Percentiles rank a stretch among this genome's conserved stretches.
Evolutionary conservation across 2,329 filamentous ascomycete species (phyloP).

Genomic region (Emmonsia crescens): DNA sequence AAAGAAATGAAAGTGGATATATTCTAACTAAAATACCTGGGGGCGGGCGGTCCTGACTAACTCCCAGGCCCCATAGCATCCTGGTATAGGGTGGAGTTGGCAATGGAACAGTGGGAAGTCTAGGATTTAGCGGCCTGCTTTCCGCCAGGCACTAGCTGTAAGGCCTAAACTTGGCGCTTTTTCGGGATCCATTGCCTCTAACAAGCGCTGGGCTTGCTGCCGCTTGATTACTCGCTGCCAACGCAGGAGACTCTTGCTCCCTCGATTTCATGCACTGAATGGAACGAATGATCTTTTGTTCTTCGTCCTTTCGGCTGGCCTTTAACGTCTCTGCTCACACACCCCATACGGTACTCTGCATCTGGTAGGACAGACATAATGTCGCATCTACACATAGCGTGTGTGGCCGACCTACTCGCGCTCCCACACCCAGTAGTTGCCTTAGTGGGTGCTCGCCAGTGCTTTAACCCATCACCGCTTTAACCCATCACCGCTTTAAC

Average conservation of each 20-base stretch:
- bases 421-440: too few species aligned
- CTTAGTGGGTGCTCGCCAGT: too few species aligned
- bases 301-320: not conserved
- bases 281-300: not conserved
- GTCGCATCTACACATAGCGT: not conserved
- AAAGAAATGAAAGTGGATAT: conserved; percentile 5
- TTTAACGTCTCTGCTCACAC: not conserved
- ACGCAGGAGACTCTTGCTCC: not conserved
- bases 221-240: not conserved
- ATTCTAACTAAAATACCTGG: conserved; percentile 1
- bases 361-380: not conserved
- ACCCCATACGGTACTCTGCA: not conserved
- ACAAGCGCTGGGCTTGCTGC: not conserved
- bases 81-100: not conserved
- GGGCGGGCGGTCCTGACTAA: not conserved
- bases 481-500: too few species aligned
- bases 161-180: not conserved
- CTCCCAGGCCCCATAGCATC: not conserved
- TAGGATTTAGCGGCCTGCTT: not conserved
- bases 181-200: not conserved
- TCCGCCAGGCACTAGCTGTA: not conserved
- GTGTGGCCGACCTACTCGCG: not conserved
- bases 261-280: not conserved
- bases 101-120: not conserved
- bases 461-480: too few species aligned